phyloP scores from a whole-genome alignment of 257 asterid genomes.

The Solanum okadae region DNA sequence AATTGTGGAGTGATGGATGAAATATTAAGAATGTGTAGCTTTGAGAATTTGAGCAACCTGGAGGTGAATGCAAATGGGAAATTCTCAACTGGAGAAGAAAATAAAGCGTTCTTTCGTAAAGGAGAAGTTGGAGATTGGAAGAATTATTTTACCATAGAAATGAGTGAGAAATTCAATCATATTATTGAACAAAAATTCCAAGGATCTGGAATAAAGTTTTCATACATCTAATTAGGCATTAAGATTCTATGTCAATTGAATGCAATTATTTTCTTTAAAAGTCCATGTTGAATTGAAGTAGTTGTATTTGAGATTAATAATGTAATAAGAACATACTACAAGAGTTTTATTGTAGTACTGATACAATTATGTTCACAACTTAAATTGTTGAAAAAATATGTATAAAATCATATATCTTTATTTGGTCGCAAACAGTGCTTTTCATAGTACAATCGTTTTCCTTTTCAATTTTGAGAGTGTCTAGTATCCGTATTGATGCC shows the following conservation, averaged over 20 bases:
- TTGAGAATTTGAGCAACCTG: neutral
- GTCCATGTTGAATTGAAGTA: too few species aligned
- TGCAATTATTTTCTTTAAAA: too few species aligned
- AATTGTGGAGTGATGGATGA: neutral
- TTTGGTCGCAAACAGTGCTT: too few species aligned
- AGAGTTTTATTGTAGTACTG: too few species aligned
- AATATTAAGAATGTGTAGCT: neutral
- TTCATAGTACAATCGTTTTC: too few species aligned
- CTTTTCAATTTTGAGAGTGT: too few species aligned
- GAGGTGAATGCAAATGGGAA: conserved; percentile 2
- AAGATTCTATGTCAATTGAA: too few species aligned
- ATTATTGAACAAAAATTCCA: neutral
- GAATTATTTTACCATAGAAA: neutral
- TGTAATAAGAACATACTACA: neutral
- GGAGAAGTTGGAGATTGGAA: conserved; percentile 1
- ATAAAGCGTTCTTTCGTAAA: neutral
- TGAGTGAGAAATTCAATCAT: neutral
- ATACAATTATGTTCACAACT: too few species aligned
- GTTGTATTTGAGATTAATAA: neutral
- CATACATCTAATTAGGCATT: neutral
- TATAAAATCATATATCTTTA: too few species aligned
- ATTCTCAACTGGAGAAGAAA: neutral
- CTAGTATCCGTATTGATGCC: too few species aligned
- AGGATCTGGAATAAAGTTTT: neutral
- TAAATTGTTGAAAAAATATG: too few species aligned